phyloP scores from a whole-genome alignment of 129 eudicot genomes.

The Artemisia annua region DNA sequence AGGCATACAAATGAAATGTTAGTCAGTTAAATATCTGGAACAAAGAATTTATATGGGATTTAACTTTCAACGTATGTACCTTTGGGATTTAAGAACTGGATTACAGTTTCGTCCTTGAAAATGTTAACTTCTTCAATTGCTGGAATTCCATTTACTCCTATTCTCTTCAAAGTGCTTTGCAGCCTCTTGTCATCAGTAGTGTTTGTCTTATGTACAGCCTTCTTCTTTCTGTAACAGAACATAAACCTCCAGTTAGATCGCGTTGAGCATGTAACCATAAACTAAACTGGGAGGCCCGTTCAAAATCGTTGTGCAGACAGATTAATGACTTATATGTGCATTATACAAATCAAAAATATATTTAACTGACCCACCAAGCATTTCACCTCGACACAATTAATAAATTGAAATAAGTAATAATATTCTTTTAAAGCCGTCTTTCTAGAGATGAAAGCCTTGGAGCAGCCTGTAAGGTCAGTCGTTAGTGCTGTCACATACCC shows the following conservation, averaged over 20 bases:
- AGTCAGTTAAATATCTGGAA: background rate
- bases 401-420: background rate
- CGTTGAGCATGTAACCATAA: background rate
- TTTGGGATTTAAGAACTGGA: slow-evolving; percentile 78
- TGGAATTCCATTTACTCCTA: slow-evolving; percentile 70
- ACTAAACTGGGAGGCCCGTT: background rate
- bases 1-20: background rate
- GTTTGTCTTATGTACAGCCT: slow-evolving; percentile 81
- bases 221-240: slow-evolving; percentile 60
- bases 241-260: background rate
- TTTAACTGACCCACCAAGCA: background rate
- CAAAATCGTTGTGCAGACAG: background rate
- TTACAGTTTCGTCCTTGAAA: slow-evolving; percentile 73
- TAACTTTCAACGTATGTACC: slow-evolving; percentile 27
- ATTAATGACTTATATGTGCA: background rate
- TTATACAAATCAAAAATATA: background rate
- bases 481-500: too few species aligned
- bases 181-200: slow-evolving; percentile 81
- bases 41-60: background rate
- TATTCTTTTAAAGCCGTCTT: background rate
- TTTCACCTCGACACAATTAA: background rate
- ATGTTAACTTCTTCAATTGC: slow-evolving; percentile 87
- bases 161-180: slow-evolving; percentile 76
- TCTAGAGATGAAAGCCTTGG: background rate
- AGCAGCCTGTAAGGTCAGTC: too few species aligned